A percentile compares a stretch with the other conserved stretches of the same genome.
phyloP scores from a whole-genome alignment of 345 rosid genomes.

The Excoecaria cochinchinensis region DNA sequence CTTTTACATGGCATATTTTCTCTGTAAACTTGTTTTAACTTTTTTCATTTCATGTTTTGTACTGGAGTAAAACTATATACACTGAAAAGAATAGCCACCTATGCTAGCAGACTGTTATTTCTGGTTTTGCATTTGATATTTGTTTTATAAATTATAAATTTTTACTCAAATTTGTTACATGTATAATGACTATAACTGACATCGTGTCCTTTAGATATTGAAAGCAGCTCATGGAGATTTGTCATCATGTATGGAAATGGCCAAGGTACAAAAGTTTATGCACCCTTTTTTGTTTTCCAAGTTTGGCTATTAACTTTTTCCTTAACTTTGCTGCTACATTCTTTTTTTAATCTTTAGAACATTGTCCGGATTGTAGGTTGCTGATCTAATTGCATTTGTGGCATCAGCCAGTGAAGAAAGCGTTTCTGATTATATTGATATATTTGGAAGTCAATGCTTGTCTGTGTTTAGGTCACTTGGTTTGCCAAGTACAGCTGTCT shows the following conservation, averaged over 20 bases:
- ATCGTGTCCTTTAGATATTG: slow-evolving; percentile 44
- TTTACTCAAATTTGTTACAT: not conserved
- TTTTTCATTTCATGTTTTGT: not conserved
- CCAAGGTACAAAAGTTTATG: slow-evolving; percentile 51
- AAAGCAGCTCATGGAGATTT: slow-evolving; percentile 89
- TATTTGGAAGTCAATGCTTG: slow-evolving; percentile 81
- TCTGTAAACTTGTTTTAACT: not conserved
- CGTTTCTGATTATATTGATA: slow-evolving; percentile 53
- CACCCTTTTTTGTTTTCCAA: not conserved
- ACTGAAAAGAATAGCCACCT: not conserved
- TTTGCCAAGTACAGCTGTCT: slow-evolving; percentile 79
- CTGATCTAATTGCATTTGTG: slow-evolving; percentile 95
- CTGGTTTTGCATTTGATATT: not conserved
- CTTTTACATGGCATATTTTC: not conserved
- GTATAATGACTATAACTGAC: slow-evolving; percentile 9
- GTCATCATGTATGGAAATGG: slow-evolving; percentile 83
- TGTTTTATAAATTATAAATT: not conserved
- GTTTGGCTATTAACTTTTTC: not conserved
- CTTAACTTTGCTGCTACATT: not conserved
- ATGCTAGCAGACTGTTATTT: not conserved
- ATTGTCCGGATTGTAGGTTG: slow-evolving; percentile 54
- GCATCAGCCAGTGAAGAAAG: slow-evolving; percentile 70
- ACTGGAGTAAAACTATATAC: too few relatives aligned
- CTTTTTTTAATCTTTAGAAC: not conserved
- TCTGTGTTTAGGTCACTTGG: slow-evolving; percentile 85